phyloP scores from a whole-genome alignment of 345 rosid genomes.

The Rhodamnia rubescens region DNA sequence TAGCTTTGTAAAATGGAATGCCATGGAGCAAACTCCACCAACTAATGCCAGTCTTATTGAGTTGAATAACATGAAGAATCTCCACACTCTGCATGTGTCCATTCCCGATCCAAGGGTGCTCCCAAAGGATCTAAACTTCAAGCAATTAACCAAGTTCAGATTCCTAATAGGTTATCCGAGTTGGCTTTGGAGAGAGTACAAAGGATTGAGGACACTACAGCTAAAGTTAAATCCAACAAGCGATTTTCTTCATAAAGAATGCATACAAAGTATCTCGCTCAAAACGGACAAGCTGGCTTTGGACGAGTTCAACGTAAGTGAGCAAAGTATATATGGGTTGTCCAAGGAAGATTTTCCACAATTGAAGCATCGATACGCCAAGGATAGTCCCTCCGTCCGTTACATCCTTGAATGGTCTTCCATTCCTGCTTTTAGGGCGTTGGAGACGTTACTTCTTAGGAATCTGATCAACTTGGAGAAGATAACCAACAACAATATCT shows the following conservation, averaged over 20 bases:
- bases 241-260: rapidly evolving
- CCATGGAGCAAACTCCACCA: rapidly evolving
- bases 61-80: background rate
- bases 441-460: background rate
- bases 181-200: rapidly evolving
- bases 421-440: background rate
- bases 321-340: background rate
- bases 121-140: rapidly evolving
- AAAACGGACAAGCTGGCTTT: rapidly evolving
- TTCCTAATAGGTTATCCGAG: rapidly evolving
- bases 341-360: background rate
- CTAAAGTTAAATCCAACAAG: background rate
- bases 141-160: background rate
- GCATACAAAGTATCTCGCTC: background rate
- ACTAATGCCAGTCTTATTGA: background rate
- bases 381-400: rapidly evolving
- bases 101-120: background rate
- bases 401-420: background rate
- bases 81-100: rapidly evolving
- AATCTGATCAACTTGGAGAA: background rate
- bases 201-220: background rate
- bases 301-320: rapidly evolving
- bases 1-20: rapidly evolving
- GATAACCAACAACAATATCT: rapidly evolving
- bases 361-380: rapidly evolving